These are phyloP conservation scores for Arctium lappa DNA, from an alignment of 129 eudicot genomes.

Conservation along the genomic window DNA sequence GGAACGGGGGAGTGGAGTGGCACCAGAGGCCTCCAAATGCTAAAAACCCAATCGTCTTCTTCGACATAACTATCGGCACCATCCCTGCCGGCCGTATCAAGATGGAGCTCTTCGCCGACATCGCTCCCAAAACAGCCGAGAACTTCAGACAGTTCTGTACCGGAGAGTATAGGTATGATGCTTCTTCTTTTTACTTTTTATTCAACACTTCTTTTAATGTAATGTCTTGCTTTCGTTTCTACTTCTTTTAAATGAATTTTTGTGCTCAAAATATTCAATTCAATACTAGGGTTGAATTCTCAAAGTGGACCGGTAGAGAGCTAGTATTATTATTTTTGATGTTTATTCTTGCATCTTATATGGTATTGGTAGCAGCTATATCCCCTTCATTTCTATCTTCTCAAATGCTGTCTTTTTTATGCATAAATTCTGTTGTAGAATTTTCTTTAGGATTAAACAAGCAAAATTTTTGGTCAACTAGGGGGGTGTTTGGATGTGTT, in stretches of 20 bases:
- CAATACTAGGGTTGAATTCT: neutral
- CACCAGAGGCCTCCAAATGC: conserved; percentile 97
- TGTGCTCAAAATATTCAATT: neutral
- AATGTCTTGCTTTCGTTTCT: neutral
- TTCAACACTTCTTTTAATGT: neutral
- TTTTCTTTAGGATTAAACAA: neutral
- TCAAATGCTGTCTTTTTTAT: neutral
- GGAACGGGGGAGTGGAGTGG: conserved; percentile 71
- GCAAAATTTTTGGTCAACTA: neutral
- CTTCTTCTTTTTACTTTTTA: neutral
- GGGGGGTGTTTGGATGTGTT: neutral
- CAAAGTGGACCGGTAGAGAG: neutral
- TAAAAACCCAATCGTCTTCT: conserved; percentile 89
- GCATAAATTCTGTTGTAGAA: neutral
- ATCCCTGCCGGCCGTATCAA: conserved; percentile 97
- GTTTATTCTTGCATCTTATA: neutral
- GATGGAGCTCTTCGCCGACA: conserved; percentile 98
- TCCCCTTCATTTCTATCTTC: neutral
- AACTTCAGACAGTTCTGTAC: conserved; percentile 98
- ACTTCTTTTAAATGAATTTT: neutral
- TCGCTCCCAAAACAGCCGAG: conserved; percentile 92
- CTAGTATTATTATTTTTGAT: neutral
- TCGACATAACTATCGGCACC: conserved; percentile 83
- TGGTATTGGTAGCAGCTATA: neutral
- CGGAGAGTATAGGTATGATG: conserved; percentile 69